Evolutionary conservation across 2,329 filamentous ascomycete genomes (phyloP), one percentile per base, ranked within the genome.

Genomic region (Trichoderma asperellum): DNA sequence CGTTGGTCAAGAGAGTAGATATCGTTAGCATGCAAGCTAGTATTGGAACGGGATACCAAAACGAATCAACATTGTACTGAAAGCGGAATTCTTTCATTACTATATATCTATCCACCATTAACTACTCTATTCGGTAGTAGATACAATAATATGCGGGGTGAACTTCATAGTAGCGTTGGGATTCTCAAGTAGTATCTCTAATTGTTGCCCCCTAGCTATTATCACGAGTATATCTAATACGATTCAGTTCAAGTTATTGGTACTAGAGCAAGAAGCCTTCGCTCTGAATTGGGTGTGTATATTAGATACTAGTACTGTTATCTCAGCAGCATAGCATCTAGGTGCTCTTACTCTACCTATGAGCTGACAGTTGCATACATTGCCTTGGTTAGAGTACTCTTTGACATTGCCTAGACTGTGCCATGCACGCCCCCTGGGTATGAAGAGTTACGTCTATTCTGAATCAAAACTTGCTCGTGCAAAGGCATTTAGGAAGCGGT

Each of bases 361-460:
- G n/a, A 24, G 47, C n/a, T 21, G 12, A 49, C 8, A 49, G 10
- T 7, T 12, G 47, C 24, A 49, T n/a, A 5, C n/a, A 12, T 12
- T 49, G n/a, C 16, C n/a, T 21, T 24, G 11, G 4, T 49, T 3
- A 47, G 4, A 49, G 7, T 24, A 8, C 6, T 12, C 47, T 49
- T 24, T 5, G n/a, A 11, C 11, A 24, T 24, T 5, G 2, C 47
- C 11, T 21, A 14, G 47, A 49, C 10, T 24, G 2, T 12, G 8
- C 12, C 5, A 0, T 12, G 12, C 5, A 12, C n/a, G 4, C 2
- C 1, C n/a, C 4, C 43, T 11, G 1, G 11, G 21, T 24, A 24
- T 24, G n/a, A 49, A 24, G 47, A 8, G 12, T 4, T 24, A 4
- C n/a, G 10, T 49, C 7, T 21, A n/a, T 47, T 47, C n/a, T 49